These are phyloP conservation scores for Trypanosoma vivax DNA, from an alignment of 208 protist species.

Conservation along the genomic window DNA sequence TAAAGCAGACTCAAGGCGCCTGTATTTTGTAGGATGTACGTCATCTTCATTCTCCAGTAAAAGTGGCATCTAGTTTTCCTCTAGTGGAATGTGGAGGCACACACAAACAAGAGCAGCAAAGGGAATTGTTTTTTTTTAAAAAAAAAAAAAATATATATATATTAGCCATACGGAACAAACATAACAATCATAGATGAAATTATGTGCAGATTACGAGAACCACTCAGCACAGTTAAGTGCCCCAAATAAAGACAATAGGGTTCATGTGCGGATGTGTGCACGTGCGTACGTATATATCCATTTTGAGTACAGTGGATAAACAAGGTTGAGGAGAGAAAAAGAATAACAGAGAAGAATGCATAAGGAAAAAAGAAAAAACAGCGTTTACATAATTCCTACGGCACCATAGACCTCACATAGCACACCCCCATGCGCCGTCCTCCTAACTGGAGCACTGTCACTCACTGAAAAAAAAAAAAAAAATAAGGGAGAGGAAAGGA, in stretches of 20 bases:
- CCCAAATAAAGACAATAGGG: too few species aligned
- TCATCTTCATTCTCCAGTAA: slow-evolving; percentile 60
- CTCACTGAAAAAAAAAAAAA: too few species aligned
- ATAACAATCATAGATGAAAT: slow-evolving; percentile 2
- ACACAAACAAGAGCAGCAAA: slow-evolving; percentile 4
- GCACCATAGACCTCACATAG: too few species aligned
- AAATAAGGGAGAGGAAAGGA: too few species aligned
- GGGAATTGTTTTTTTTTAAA: slow-evolving; percentile 1
- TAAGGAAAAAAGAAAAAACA: neutral
- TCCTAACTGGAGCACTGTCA: too few species aligned
- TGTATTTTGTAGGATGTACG: neutral
- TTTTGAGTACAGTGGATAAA: too few species aligned
- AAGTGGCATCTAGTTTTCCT: slow-evolving; percentile 26
- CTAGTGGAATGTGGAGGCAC: neutral
- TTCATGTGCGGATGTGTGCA: too few species aligned
- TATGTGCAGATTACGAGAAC: neutral
- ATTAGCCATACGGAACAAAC: neutral
- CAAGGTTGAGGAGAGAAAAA: neutral
- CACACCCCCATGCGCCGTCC: too few species aligned
- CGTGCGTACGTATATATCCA: too few species aligned
- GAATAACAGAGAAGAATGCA: neutral
- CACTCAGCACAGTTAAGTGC: too few species aligned
- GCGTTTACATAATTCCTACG: neutral
- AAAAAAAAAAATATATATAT: slow-evolving; percentile 18
- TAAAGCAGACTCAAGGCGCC: neutral